A percentile compares a stretch with the other conserved stretches of the same genome.
Evolutionary conservation across 2,329 filamentous ascomycete species (phyloP).

Genomic region (Nothophoma quercina): DNA sequence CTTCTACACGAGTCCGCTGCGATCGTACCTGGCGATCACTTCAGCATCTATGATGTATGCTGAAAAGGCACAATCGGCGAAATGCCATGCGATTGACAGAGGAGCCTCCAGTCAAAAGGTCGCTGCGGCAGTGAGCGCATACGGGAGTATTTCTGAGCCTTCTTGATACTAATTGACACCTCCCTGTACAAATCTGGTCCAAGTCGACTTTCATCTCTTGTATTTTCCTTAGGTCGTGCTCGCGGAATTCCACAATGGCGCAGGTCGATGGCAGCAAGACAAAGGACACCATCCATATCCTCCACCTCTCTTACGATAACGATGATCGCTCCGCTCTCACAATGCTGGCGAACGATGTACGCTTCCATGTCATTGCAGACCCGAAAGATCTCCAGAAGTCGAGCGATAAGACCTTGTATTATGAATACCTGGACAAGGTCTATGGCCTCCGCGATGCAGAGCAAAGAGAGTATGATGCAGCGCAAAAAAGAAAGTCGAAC

Average conservation of each 20-base stretch:
- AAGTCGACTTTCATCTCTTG: too few relatives aligned
- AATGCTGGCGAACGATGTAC: conserved; percentile 28
- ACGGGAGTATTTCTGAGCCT: too few relatives aligned
- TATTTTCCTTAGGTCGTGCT: too few relatives aligned
- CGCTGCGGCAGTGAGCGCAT: too few relatives aligned
- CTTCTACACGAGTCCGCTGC: too few relatives aligned
- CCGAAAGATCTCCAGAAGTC: conserved; percentile 21
- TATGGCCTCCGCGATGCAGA: conserved; percentile 24
- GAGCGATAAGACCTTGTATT: conserved; percentile 23
- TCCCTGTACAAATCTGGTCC: too few relatives aligned
- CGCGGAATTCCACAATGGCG: conserved; percentile 16
- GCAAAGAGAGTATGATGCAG: conserved; percentile 20
- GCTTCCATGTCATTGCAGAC: conserved; percentile 24
- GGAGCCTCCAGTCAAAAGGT: too few relatives aligned
- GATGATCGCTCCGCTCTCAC: conserved; percentile 25
- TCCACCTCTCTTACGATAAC: conserved; percentile 25
- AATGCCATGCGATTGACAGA: too few relatives aligned
- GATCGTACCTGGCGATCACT: too few relatives aligned
- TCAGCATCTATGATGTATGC: too few relatives aligned
- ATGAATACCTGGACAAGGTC: conserved; percentile 28
- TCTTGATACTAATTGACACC: too few relatives aligned
- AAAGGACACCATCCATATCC: conserved; percentile 17
- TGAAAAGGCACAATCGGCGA: too few relatives aligned
- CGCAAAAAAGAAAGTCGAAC: conserved; percentile 9
- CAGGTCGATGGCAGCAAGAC: conserved; percentile 3